These are phyloP conservation scores for Neofusicoccum kwambonambiense DNA, from an alignment of 2,329 filamentous ascomycete genomes.

Conservation along the genomic window DNA sequence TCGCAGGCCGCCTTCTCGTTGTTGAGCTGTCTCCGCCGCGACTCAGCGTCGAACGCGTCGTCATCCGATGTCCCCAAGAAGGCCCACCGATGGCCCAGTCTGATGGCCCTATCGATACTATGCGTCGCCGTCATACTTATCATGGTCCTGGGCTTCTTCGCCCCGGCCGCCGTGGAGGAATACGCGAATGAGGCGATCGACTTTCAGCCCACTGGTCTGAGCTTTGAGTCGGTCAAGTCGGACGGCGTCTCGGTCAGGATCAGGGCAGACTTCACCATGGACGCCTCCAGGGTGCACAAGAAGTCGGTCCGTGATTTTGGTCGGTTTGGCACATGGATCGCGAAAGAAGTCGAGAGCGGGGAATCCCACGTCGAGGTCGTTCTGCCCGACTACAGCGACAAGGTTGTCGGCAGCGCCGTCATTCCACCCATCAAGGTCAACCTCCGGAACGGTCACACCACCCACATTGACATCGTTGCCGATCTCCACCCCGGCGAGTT, in stretches of 20 bases:
- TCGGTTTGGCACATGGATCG: constrained; percentile 75
- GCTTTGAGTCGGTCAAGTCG: constrained; percentile 79
- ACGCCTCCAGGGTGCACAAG: constrained; percentile 72
- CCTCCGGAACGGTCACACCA: constrained; percentile 75
- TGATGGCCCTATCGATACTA: constrained; percentile 69
- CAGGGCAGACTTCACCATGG: constrained; percentile 77
- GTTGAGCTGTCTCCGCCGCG: constrained; percentile 33
- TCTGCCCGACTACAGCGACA: constrained; percentile 77
- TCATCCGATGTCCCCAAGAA: constrained; percentile 25
- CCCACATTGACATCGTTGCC: constrained; percentile 73
- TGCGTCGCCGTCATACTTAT: constrained; percentile 64
- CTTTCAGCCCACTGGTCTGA: constrained; percentile 78
- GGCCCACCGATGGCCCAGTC: constrained; percentile 69
- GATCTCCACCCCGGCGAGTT: constrained; percentile 74
- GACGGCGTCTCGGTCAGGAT: constrained; percentile 77
- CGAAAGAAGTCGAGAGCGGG: constrained; percentile 70
- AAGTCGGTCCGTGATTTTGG: constrained; percentile 73
- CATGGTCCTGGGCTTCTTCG: constrained; percentile 75
- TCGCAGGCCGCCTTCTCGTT: constrained; percentile 38
- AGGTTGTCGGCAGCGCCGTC: constrained; percentile 72
- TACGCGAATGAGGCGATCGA: constrained; percentile 83
- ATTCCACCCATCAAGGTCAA: constrained; percentile 74
- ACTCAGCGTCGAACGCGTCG: constrained; percentile 11
- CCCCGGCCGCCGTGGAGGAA: constrained; percentile 75
- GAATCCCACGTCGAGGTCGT: constrained; percentile 72